phyloP scores from a whole-genome alignment of 805 yeast species.

The Kluyveromyces nonfermentans region DNA sequence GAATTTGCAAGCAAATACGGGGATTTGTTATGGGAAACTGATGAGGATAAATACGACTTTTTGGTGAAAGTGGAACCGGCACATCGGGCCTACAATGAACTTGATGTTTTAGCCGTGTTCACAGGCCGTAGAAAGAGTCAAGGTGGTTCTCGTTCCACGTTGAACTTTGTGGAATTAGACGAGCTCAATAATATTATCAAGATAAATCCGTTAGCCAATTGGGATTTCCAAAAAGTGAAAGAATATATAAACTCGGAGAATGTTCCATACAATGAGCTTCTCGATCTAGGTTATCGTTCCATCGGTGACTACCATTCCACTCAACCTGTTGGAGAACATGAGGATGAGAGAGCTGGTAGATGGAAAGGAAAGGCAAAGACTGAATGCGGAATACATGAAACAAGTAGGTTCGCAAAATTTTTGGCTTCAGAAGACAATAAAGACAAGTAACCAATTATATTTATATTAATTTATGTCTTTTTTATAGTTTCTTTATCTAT shows the following conservation, averaged over 20 bases:
- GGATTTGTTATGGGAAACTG: conserved; percentile 69
- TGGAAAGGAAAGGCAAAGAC: conserved; percentile 92
- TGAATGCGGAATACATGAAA: conserved; percentile 91
- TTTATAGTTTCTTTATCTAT: not conserved
- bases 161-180: conserved; percentile 73
- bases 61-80: conserved; percentile 90
- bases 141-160: conserved; percentile 69
- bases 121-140: conserved; percentile 89
- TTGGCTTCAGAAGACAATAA: conserved; percentile 14
- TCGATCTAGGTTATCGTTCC: conserved; percentile 82
- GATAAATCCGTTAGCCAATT: conserved; percentile 79
- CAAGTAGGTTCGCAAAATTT: conserved; percentile 62
- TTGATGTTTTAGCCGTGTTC: conserved; percentile 72
- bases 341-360: conserved; percentile 93
- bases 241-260: conserved; percentile 54
- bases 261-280: conserved; percentile 79
- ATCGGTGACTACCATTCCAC: conserved; percentile 96
- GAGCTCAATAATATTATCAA: conserved; percentile 61
- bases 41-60: conserved; percentile 75
- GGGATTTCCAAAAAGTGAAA: conserved; percentile 70
- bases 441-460: no score
- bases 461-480: no score
- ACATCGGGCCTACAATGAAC: conserved; percentile 67
- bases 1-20: conserved; percentile 69
- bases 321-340: conserved; percentile 79